Evolutionary conservation across 306 rosid genomes (phyloP).

Genomic region (Calophaca sinica): DNA sequence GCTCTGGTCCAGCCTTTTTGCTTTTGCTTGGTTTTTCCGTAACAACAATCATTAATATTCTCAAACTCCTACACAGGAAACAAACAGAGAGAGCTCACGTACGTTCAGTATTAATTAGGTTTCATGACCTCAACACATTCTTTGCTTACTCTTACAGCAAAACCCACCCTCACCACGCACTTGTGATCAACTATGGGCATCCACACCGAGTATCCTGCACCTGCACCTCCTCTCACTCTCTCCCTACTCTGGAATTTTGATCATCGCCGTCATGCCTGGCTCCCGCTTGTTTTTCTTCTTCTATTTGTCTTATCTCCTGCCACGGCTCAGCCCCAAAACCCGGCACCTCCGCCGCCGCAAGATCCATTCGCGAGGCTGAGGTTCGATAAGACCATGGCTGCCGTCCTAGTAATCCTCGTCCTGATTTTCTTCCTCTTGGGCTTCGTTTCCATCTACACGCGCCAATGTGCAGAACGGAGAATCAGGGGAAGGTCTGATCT

Average conservation of each 20-base stretch:
- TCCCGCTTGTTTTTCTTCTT: slow-evolving; percentile 14
- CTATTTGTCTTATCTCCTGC: slow-evolving; percentile 33
- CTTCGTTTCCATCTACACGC: slow-evolving; percentile 77
- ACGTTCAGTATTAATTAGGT: neutral
- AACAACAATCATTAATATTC: too few species aligned
- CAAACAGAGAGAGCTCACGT: too few species aligned
- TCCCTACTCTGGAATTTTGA: neutral
- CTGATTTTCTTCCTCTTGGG: slow-evolving; percentile 64
- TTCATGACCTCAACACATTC: neutral
- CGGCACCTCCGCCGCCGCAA: neutral
- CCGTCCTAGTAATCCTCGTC: slow-evolving; percentile 56
- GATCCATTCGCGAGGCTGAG: slow-evolving; percentile 6
- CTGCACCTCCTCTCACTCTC: too few species aligned
- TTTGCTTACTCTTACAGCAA: slow-evolving; percentile 4
- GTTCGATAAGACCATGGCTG: slow-evolving; percentile 57
- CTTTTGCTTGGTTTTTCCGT: too few species aligned
- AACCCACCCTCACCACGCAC: neutral
- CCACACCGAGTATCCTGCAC: too few species aligned
- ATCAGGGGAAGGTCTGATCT: slow-evolving; percentile 40
- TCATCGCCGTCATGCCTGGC: neutral
- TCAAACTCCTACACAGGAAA: too few species aligned
- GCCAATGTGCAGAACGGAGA: slow-evolving; percentile 63
- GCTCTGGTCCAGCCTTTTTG: too few species aligned
- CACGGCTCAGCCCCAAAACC: slow-evolving; percentile 36
- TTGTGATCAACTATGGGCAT: slow-evolving; percentile 42